Percentiles rank a stretch among this genome's conserved stretches.
Evolutionary conservation across 371 early-diverging fungal species (phyloP).

Genomic region (Mortierella sp.): DNA sequence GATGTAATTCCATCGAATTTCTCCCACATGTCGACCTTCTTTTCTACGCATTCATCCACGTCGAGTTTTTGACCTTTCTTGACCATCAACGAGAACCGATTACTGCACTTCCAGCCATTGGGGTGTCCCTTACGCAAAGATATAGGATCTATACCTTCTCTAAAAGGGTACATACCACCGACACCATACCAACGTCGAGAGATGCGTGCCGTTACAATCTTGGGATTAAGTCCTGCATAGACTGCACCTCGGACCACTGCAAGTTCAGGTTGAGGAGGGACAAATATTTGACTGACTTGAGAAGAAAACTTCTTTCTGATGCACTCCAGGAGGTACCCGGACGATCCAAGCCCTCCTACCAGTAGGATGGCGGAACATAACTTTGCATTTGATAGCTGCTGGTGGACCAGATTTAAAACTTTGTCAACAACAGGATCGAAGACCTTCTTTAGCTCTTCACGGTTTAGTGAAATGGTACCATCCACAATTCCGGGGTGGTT

Average conservation of each 20-base stretch:
- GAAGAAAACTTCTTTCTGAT: conserved; percentile 45
- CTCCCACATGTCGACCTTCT: no score
- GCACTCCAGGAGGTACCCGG: conserved; percentile 52
- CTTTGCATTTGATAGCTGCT: conserved; percentile 45
- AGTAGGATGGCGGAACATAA: conserved; percentile 55
- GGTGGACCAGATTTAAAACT: conserved; percentile 56
- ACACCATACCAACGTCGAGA: conserved; percentile 39
- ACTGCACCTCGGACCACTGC: conserved; percentile 38
- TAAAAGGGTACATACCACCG: neutral
- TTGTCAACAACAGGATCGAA: conserved; percentile 64
- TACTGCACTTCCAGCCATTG: no score
- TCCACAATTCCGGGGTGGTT: no score
- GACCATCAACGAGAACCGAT: neutral
- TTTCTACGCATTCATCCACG: neutral
- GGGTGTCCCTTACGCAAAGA: no score
- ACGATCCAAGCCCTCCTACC: conserved; percentile 64
- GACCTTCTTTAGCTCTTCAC: no score
- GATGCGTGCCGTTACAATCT: conserved; percentile 23
- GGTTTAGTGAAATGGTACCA: no score
- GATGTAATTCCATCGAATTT: neutral
- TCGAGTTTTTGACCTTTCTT: conserved; percentile 19
- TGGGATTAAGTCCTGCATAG: conserved; percentile 32
- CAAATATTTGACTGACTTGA: conserved; percentile 20
- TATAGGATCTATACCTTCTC: conserved; percentile 55
- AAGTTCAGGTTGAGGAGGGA: conserved; percentile 25